Evolutionary conservation across 768 basidiomycete genomes (phyloP), one percentile per base, ranked within the genome.

Genomic region (Lentinula raphanica): DNA sequence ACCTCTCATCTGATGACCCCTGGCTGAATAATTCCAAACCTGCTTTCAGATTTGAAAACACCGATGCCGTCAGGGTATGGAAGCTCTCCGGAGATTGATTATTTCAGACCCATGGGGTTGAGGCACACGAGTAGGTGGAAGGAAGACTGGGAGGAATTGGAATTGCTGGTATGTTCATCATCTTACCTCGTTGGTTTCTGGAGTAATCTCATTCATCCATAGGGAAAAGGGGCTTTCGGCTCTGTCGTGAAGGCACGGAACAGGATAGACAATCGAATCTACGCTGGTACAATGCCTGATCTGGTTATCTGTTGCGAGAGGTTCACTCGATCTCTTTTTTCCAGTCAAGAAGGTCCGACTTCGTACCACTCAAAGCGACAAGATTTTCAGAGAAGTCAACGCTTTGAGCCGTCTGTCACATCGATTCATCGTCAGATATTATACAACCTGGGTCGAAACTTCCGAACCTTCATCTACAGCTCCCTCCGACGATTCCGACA

Each of bases 181-280:
- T 8, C 44, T 17, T 27, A 58, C 28, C 48, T 56, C 21, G 12
- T 4, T 42, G 2, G 25, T 0, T 19, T 27, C 27, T 5, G 45
- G 27, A 32, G 39, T 61, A n/a, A 58, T 54, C n/a, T n/a, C n/a
- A 15, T 54, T 21, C 21, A n/a, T 58, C 13, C 29, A 9, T 60
- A 93, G 90, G 94, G 94, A 0, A 88, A 88, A 67, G 94, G 94
- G 0, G 92, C 83, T 0, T 96, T 93, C 69, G 94, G 94, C 0
- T 90, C 92, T n/a, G 94, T 97, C 0, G 93, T 97, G 29, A 97
- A 97, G 68, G 94, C 94, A 2, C 79, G 87, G 46, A 94, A 96
- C 66, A 90, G 85, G 74, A 85, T 95, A 21, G 94, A 97, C 67
- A 81, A 78, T 11, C 79, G 90, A 23, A 90, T 92, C 57, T 94